Evolutionary conservation across 148 eudicot species (phyloP).

Genomic region (Nepenthes mirabilis): DNA sequence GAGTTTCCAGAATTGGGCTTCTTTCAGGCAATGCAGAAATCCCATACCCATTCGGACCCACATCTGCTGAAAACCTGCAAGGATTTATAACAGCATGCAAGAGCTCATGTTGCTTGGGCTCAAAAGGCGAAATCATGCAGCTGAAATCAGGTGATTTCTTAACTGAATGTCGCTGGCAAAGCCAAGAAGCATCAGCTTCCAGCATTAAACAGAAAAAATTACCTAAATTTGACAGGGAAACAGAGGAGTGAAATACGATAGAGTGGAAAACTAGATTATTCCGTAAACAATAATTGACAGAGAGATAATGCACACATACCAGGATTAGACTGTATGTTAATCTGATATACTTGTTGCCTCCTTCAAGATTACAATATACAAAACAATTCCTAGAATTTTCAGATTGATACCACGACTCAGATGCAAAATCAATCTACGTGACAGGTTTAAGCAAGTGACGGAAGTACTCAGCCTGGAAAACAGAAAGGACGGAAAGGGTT

Average conservation of each 20-base stretch:
- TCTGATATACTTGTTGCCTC: constrained; percentile 18
- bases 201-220: constrained; percentile 45
- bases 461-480: constrained; percentile 73
- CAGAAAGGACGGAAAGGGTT: constrained; percentile 7
- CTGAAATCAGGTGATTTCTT: constrained; percentile 20
- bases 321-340: constrained; percentile 15
- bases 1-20: constrained; percentile 16
- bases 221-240: constrained; percentile 20
- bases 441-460: constrained; percentile 81
- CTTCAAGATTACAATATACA: constrained; percentile 19
- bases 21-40: constrained; percentile 14
- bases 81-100: constrained; percentile 26
- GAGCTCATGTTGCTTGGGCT: constrained; percentile 19
- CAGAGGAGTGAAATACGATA: neutral
- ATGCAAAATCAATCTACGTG: constrained; percentile 45
- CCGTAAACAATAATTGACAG: neutral
- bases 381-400: constrained; percentile 17
- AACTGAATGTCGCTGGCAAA: constrained; percentile 30
- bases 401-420: constrained; percentile 22
- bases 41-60: constrained; percentile 21
- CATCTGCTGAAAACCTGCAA: constrained; percentile 16
- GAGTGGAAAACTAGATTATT: neutral
- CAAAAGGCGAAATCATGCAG: constrained; percentile 23
- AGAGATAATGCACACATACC: constrained; percentile 21
- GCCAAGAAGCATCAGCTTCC: constrained; percentile 26